Evolutionary conservation across 805 yeast genomes (phyloP).

Genomic region (Candida patagonica): DNA sequence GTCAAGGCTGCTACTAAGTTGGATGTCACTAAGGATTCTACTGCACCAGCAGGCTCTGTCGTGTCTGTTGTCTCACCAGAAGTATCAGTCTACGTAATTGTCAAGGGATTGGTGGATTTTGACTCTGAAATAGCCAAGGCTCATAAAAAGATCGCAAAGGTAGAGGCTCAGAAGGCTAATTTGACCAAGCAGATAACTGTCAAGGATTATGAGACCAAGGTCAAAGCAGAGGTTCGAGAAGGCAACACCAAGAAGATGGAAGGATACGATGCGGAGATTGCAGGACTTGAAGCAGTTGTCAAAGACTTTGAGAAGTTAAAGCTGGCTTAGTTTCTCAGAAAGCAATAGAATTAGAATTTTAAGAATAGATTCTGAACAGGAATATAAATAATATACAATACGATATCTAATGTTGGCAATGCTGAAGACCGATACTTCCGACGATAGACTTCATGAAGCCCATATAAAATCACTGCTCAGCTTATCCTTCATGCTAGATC

Average conservation of each 20-base stretch:
- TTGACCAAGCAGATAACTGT: conserved; percentile 61
- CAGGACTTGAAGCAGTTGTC: conserved; percentile 80
- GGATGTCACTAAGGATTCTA: conserved; percentile 46
- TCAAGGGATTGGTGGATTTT: conserved; percentile 88
- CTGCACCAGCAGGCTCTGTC: conserved; percentile 84
- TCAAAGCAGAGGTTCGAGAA: conserved; percentile 71
- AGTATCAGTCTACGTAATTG: conserved; percentile 79
- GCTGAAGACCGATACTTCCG: too few species aligned
- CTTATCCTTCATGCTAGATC: conserved; percentile 40
- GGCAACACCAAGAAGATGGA: conserved; percentile 61
- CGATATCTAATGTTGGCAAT: too few species aligned
- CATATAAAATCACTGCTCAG: conserved; percentile 51
- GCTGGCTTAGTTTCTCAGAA: conserved; percentile 27
- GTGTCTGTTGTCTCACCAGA: conserved; percentile 71
- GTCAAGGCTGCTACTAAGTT: conserved; percentile 83
- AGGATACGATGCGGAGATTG: conserved; percentile 74
- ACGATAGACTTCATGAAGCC: too few species aligned
- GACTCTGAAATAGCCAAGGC: conserved; percentile 87
- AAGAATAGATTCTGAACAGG: background rate
- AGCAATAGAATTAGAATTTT: background rate
- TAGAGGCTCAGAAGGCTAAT: conserved; percentile 47
- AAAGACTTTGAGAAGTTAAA: conserved; percentile 74
- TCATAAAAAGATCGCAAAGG: conserved; percentile 60
- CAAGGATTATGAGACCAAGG: conserved; percentile 79
- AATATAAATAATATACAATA: background rate